Percentiles rank a stretch among this genome's conserved stretches.
These are phyloP conservation scores for Acrocalymma vagum DNA, from an alignment of 2,329 filamentous ascomycete species.

Conservation along the genomic window DNA sequence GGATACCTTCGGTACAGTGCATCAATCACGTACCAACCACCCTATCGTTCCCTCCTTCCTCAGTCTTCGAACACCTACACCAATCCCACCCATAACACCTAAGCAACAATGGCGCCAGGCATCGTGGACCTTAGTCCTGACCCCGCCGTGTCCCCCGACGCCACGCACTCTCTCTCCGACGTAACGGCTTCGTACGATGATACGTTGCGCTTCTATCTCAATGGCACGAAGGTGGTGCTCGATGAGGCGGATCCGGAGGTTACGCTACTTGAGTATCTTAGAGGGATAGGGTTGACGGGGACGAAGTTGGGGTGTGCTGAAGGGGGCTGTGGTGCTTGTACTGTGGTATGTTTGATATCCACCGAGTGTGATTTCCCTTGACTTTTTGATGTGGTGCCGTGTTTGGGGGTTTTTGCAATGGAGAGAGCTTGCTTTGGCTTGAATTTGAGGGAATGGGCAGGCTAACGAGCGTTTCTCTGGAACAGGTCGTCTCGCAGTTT, in stretches of 20 bases:
- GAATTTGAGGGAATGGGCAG: no score
- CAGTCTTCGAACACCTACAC: no score
- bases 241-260: constrained; percentile 90
- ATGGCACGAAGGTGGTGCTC: constrained; percentile 87
- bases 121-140: constrained; percentile 53
- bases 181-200: constrained; percentile 84
- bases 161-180: constrained; percentile 60
- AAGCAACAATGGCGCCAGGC: constrained; percentile 64
- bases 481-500: constrained; percentile 81
- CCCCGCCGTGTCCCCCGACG: constrained; percentile 56
- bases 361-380: no score
- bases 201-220: constrained; percentile 90
- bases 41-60: no score
- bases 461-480: background rate
- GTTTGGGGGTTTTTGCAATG: background rate
- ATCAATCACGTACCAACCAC: no score
- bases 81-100: no score
- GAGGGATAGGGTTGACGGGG: constrained; percentile 91
- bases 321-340: constrained; percentile 95
- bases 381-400: background rate
- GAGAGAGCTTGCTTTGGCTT: background rate
- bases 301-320: constrained; percentile 97
- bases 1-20: no score
- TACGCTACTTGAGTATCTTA: constrained; percentile 90
- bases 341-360: constrained; percentile 67